phyloP scores from a whole-genome alignment of 192 early-diverging fungal species.

The Gaertneriomyces sp. region DNA sequence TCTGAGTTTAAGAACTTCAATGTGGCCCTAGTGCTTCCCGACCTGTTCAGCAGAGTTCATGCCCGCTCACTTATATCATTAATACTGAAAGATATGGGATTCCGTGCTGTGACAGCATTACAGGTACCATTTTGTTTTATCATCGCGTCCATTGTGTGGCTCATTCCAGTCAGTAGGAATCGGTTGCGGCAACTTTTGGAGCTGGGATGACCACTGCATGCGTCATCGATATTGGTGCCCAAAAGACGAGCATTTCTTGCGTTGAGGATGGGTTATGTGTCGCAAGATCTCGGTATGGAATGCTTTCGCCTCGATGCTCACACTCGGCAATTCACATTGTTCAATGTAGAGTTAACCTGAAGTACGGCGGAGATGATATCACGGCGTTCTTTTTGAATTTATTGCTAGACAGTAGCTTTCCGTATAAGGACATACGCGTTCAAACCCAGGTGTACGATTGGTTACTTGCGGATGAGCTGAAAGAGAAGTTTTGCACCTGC shows the following conservation, averaged over 20 bases:
- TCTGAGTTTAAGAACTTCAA: constrained; percentile 59
- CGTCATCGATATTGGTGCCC: constrained; percentile 89
- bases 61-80: constrained; percentile 62
- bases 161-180: constrained; percentile 49
- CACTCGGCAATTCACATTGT: background rate
- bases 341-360: constrained; percentile 40
- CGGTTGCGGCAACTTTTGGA: constrained; percentile 78
- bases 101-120: constrained; percentile 69
- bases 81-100: constrained; percentile 72
- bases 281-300: constrained; percentile 55
- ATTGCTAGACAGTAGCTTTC: constrained; percentile 66
- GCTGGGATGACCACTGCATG: constrained; percentile 82
- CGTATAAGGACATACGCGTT: constrained; percentile 67
- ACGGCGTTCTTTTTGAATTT: constrained; percentile 68
- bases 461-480: constrained; percentile 72
- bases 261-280: constrained; percentile 81
- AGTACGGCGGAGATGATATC: constrained; percentile 88
- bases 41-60: constrained; percentile 63
- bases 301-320: background rate
- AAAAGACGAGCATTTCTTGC: constrained; percentile 77
- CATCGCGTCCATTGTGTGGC: background rate
- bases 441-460: constrained; percentile 62
- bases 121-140: constrained; percentile 31
- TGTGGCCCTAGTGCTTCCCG: constrained; percentile 78
- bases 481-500: constrained; percentile 80